Conservation (phyloP, 371 early-diverging fungal species). For the Massospora cicadina region DNA sequence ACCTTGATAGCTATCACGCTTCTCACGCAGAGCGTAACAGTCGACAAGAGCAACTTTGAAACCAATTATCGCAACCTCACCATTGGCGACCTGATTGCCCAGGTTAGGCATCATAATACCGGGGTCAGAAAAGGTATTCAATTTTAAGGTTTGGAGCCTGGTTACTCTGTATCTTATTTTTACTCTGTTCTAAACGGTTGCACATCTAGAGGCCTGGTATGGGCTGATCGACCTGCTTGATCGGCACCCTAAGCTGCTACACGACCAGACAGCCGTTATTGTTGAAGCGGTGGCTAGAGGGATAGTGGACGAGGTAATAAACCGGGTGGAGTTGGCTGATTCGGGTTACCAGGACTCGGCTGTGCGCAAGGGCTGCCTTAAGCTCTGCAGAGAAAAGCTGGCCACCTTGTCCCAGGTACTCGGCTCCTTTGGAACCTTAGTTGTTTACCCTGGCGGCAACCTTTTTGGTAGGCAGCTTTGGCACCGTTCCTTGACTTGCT, state of each 20-base stretch:
- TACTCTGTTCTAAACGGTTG: no score
- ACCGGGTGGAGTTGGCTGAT: not conserved
- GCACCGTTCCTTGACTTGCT: not conserved
- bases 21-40: not conserved
- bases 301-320: not conserved
- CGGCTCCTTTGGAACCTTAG: no score
- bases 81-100: not conserved
- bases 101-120: conserved; percentile 2
- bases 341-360: not conserved
- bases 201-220: not conserved
- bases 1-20: not conserved
- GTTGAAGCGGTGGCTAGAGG: not conserved
- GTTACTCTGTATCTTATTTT: not conserved
- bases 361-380: not conserved
- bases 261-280: not conserved
- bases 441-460: no score
- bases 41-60: not conserved
- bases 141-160: not conserved
- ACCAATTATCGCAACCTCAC: not conserved
- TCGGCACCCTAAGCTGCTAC: not conserved
- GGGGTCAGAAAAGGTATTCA: conserved; percentile 1
- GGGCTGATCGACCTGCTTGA: not conserved
- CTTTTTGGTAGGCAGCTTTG: not conserved
- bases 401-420: not conserved
- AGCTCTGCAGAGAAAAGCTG: not conserved